Evolutionary conservation across 106 monocot species (phyloP).

Genomic region (Dendrobium huoshanense): DNA sequence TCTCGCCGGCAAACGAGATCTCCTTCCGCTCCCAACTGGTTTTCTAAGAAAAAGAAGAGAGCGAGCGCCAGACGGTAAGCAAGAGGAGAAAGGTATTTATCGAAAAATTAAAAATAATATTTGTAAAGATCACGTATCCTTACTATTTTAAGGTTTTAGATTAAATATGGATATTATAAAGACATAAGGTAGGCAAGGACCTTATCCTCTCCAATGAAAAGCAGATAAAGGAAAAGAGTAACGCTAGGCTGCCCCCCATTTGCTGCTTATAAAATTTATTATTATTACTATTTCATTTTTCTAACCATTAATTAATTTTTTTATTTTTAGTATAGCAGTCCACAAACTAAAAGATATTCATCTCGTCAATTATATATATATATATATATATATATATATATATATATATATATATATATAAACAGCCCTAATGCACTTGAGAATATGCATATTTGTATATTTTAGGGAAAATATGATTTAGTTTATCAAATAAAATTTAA

Average conservation of each 20-base stretch:
- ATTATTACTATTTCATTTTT: too few species aligned
- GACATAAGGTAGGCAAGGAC: neutral
- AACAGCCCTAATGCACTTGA: too few species aligned
- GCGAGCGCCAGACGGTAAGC: neutral
- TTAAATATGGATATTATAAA: slow-evolving; percentile 4
- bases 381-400: too few species aligned
- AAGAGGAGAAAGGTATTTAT: neutral
- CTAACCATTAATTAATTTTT: too few species aligned
- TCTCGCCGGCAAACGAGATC: neutral
- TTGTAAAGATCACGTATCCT: neutral
- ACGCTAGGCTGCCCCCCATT: neutral
- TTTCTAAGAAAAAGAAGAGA: neutral
- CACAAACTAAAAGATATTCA: too few species aligned
- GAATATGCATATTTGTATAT: too few species aligned
- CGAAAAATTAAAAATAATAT: neutral
- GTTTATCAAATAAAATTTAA: too few species aligned
- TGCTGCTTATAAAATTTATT: too few species aligned
- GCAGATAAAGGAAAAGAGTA: slow-evolving; percentile 4
- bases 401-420: too few species aligned
- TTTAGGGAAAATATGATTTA: too few species aligned
- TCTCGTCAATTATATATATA: too few species aligned
- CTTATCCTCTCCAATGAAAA: neutral
- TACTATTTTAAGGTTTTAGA: slow-evolving; percentile 1
- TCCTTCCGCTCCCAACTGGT: neutral
- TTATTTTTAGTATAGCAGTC: too few species aligned